phyloP scores from a whole-genome alignment of 345 rosid species.

The Populus davidiana region DNA sequence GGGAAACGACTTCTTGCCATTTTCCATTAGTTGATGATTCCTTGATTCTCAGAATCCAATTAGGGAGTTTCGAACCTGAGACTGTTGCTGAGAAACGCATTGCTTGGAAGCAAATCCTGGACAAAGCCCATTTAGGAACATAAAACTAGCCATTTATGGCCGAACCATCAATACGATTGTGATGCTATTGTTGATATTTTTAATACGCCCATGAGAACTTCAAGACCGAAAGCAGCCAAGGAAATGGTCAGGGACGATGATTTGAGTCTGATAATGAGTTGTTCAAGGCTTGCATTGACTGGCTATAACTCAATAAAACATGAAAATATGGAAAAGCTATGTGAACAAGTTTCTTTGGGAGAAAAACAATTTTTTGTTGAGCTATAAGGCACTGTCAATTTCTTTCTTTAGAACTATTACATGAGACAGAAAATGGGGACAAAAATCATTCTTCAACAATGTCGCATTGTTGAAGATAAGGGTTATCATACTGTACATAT shows the following conservation, averaged over 20 bases:
- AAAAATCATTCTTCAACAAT: conserved; percentile 35
- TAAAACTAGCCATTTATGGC: not conserved
- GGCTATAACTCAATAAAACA: not conserved
- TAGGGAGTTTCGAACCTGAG: conserved; percentile 30
- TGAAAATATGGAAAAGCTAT: not conserved
- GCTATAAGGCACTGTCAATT: not conserved
- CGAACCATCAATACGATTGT: not conserved
- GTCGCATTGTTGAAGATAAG: conserved; percentile 67
- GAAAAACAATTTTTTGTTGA: not conserved
- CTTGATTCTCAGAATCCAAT: conserved; percentile 36
- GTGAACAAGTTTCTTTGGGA: not conserved
- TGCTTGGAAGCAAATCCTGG: conserved; percentile 6
- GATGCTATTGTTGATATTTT: not conserved
- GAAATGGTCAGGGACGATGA: not conserved
- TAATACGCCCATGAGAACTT: not conserved
- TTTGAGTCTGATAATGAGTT: not conserved
- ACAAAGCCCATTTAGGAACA: not conserved
- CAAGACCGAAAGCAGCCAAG: not conserved
- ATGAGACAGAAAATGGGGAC: not conserved
- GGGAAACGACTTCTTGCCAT: conserved; percentile 50
- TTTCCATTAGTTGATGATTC: conserved; percentile 45
- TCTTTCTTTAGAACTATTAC: not conserved
- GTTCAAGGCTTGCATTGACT: not conserved
- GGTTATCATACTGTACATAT: conserved; percentile 66
- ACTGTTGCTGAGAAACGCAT: conserved; percentile 24